Base-by-base conservation (phyloP, 768 basidiomycete species). In the Lactarius tabidus region DNA sequence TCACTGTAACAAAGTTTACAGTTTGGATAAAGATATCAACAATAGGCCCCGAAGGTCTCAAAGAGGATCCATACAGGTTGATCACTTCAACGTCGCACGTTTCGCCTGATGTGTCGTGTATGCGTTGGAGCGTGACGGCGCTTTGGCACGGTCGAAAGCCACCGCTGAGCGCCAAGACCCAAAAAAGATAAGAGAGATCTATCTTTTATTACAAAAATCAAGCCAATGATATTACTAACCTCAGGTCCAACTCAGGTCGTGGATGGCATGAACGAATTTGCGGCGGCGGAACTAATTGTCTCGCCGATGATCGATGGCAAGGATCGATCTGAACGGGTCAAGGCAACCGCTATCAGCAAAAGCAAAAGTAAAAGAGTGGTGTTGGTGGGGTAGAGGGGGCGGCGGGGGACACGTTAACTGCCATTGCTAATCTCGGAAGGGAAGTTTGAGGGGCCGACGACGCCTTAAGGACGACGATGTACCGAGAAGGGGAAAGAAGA, bases 1-100 rank as follows among this genome's bases (percentile, higher is more conserved):
- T 55, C 33, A 33, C 33, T 33, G 9, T 18, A 17, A 58, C 60
- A 66, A 66, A 33, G 65, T 66, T 66, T 66, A 66, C 57, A 58
- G 65, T 66, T 48, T 62, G 33, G 52, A 58, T 56, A 39, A 26
- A n/a, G 23, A 17, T 3, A 35, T 18, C 29, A 6, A 26, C 29
- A 33, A 55, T 29, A 23, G 28, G n/a, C 18, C 18, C 33, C 54
- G 54, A 33, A 17, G 18, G 8, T 26, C 54, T 33, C 54, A 55
- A 31, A 8, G 33, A 29, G 18, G 9, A 18, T 31, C 18, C 15
- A 18, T n/a, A 55, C 18, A 23, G 18, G 2, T 55, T 26, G 48
- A 26, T 51, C 26, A 3, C 6, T 26, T 12, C 26, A 14, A 26
- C 7, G 26, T 17, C 48, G 48, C 48, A 51, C 48, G 48, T 51